Base-by-base conservation (phyloP, 305 asterid genomes). In the Salvia sclarea region DNA sequence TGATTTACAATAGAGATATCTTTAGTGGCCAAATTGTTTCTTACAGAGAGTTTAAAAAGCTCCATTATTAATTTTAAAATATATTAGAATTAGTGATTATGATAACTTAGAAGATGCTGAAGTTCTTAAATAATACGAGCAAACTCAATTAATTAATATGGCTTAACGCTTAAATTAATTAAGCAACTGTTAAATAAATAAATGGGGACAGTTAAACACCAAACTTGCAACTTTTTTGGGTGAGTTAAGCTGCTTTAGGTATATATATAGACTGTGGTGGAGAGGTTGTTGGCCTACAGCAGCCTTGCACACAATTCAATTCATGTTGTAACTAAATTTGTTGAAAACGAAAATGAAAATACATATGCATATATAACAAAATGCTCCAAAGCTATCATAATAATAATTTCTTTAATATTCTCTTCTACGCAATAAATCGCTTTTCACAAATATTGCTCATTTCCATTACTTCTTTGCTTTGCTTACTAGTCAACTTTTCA, bases 371-470 rank as follows among this genome's bases (percentile, higher is more conserved):
- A 9, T 45, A 14, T 13, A 63, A 45, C 10, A 12, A 65, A 65
- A 50, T 37, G 53, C 62, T 66, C 52, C 41, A 13, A 50, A 66
- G 41, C 18, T 52, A 49, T 65, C 31, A 20, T 8, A 35, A 35
- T 49, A 33, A 49, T 52, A 18, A 18, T 66, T 28, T 33, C 12
- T 64, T 48, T 31, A 6, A 63, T 21, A 44, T 5, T 55, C 31
- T 43, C 56, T 28, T 56, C 10, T 30, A 56, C 73, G 48, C 58
- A 56, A 56, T 56, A 58, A 58, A 9, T 44, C 57, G 56, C 31
- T 33, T 44, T 56, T 52, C 52, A 37, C 43, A 49, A 49, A 43
- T 21, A 3, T 44, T n/a, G n/a, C 56, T 14, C 10, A 14, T 45
- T 14, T 60, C 35, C 47, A 13, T 62, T 28, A 14, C 41, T 8